A percentile compares a stretch with the other conserved stretches of the same genome.
Conservation (phyloP, 2,329 filamentous ascomycete genomes). For the Exophiala xenobiotica region DNA sequence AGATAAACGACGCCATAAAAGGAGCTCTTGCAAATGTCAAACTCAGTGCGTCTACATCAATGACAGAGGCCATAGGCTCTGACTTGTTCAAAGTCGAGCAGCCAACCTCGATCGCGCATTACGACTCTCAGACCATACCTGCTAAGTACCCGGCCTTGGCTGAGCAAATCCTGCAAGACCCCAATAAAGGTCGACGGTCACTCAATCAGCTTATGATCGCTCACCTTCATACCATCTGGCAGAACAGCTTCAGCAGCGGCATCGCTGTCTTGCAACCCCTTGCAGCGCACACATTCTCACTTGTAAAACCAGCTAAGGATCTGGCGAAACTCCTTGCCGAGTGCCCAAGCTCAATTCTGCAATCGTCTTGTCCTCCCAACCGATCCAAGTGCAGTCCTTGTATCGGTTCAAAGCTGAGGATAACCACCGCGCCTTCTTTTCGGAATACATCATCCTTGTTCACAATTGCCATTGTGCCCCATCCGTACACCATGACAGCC, state of each 20-base stretch:
- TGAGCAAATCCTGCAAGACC: slow-evolving; percentile 58
- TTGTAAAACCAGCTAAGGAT: slow-evolving; percentile 68
- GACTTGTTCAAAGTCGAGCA: slow-evolving; percentile 66
- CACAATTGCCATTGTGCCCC: slow-evolving; percentile 83
- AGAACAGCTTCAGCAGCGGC: slow-evolving; percentile 72
- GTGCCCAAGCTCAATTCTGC: slow-evolving; percentile 72
- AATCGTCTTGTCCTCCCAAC: slow-evolving; percentile 82
- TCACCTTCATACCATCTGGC: slow-evolving; percentile 83
- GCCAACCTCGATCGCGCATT: slow-evolving; percentile 72
- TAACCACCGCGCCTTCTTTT: slow-evolving; percentile 67
- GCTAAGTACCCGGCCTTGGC: slow-evolving; percentile 67
- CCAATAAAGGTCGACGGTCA: slow-evolving; percentile 60
- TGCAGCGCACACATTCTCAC: slow-evolving; percentile 69
- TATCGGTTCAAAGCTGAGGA: slow-evolving; percentile 61
- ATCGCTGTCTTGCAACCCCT: slow-evolving; percentile 80
- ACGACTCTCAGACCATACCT: slow-evolving; percentile 63
- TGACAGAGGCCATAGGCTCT: slow-evolving; percentile 62
- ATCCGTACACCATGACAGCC: slow-evolving; percentile 79
- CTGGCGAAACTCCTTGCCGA: slow-evolving; percentile 73
- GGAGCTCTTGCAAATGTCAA: slow-evolving; percentile 57
- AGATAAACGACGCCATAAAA: slow-evolving; percentile 64
- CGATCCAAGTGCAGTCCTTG: slow-evolving; percentile 71
- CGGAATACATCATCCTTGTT: slow-evolving; percentile 71
- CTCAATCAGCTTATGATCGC: slow-evolving; percentile 76
- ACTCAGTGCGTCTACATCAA: slow-evolving; percentile 57